phyloP scores from a whole-genome alignment of 2,329 filamentous ascomycete species.

The Pezicula neosporulosa region DNA sequence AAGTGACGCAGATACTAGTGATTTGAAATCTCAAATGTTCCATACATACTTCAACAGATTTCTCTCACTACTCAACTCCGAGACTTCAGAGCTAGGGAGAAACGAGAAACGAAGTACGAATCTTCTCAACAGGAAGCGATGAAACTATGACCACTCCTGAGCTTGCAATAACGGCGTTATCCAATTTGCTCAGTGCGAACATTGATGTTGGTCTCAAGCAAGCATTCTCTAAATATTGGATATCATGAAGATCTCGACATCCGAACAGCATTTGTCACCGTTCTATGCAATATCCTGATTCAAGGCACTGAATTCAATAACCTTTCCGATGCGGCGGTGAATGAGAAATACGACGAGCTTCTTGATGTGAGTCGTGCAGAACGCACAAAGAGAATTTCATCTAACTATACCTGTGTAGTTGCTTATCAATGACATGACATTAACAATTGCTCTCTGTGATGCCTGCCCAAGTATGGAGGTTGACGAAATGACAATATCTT shows the following conservation, averaged over 20 bases:
- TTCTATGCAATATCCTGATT: constrained; percentile 67
- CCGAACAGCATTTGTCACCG: constrained; percentile 66
- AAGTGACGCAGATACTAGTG: constrained; percentile 62
- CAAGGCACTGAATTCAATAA: constrained; percentile 70
- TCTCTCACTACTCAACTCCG: constrained; percentile 60
- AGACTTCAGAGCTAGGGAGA: constrained; percentile 41
- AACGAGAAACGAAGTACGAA: constrained; percentile 37
- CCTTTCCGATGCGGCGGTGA: constrained; percentile 63
- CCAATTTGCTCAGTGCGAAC: constrained; percentile 67
- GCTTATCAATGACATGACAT: constrained; percentile 57
- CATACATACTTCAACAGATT: constrained; percentile 70
- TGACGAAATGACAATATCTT: constrained; percentile 64
- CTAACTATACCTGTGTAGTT: constrained; percentile 35
- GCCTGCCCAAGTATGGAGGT: constrained; percentile 66
- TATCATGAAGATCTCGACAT: constrained; percentile 70
- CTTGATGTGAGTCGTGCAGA: constrained; percentile 43
- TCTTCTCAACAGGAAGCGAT: constrained; percentile 41
- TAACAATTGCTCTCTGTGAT: constrained; percentile 61
- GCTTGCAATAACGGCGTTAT: constrained; percentile 63
- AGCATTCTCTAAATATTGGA: constrained; percentile 66
- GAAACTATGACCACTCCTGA: constrained; percentile 55
- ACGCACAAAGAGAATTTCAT: not conserved
- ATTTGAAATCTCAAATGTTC: constrained; percentile 69
- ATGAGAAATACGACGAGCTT: constrained; percentile 65
- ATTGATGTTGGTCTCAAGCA: constrained; percentile 68